Evolutionary conservation across 2,329 filamentous ascomycete species (phyloP).

Genomic region (Leptographium flavum): DNA sequence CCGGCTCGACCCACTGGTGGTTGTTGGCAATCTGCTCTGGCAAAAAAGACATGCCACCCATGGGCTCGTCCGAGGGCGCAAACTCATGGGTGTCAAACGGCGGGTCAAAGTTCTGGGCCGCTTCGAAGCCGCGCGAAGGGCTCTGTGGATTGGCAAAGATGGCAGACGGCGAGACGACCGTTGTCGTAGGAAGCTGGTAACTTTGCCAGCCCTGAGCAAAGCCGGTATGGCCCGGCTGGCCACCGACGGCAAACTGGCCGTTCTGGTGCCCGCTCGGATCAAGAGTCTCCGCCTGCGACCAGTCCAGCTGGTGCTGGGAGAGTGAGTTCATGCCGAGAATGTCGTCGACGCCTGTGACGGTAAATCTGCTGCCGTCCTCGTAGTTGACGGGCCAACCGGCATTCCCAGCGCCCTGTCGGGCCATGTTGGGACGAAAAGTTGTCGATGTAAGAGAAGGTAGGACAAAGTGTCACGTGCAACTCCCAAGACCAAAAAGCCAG

Average conservation of each 20-base stretch:
- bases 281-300: slow-evolving; percentile 2
- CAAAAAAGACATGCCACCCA: slow-evolving; percentile 2
- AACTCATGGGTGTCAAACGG: slow-evolving; percentile 2
- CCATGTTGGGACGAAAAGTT: too few relatives aligned
- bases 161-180: background rate
- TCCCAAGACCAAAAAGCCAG: too few relatives aligned
- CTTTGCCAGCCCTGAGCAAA: too few relatives aligned
- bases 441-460: background rate
- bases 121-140: background rate
- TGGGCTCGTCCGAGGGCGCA: background rate
- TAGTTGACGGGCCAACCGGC: slow-evolving; percentile 8
- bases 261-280: background rate
- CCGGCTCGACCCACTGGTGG: slow-evolving; percentile 6
- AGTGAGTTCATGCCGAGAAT: slow-evolving; percentile 7
- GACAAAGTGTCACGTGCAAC: background rate
- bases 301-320: slow-evolving; percentile 7
- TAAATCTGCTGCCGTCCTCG: slow-evolving; percentile 6
- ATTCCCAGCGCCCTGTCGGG: slow-evolving; percentile 10
- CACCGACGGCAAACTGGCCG: slow-evolving; percentile 1
- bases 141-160: background rate
- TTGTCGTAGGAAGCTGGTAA: background rate
- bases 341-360: slow-evolving; percentile 4
- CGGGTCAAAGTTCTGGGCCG: slow-evolving; percentile 1
- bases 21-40: background rate
- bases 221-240: slow-evolving; percentile 1